Percentiles rank a stretch among this genome's conserved stretches.
Conservation (phyloP, 495 filamentous ascomycete genomes). For the Copromyces sp. region DNA sequence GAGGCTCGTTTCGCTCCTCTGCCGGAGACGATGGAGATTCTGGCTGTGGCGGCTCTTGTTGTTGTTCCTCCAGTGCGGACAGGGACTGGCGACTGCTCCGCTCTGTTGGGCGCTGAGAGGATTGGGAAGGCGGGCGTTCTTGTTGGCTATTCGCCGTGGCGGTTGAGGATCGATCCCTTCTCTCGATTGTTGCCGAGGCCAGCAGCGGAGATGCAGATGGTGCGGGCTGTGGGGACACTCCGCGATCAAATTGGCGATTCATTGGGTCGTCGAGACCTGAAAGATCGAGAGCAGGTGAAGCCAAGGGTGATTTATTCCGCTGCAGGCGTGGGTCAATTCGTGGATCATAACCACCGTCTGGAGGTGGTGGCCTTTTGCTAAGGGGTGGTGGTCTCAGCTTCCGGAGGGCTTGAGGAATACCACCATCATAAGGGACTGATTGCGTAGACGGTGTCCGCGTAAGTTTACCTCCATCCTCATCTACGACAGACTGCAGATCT, state of each 20-base stretch:
- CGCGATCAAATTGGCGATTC: neutral
- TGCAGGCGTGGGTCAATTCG: conserved; percentile 21
- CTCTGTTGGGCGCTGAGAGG: neutral
- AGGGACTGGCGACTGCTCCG: conserved; percentile 2
- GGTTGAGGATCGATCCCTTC: neutral
- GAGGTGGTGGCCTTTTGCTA: conserved; percentile 18
- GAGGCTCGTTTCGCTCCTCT: conserved; percentile 6
- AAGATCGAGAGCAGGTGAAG: conserved; percentile 13
- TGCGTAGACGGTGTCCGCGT: neutral
- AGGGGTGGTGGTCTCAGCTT: conserved; percentile 8
- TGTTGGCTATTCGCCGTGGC: neutral
- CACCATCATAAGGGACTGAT: neutral
- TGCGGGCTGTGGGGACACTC: neutral
- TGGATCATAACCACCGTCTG: conserved; percentile 24
- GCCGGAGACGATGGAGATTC: conserved; percentile 9
- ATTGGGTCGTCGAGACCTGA: conserved; percentile 7
- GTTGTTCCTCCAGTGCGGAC: neutral
- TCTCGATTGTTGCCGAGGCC: neutral
- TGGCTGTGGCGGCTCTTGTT: neutral
- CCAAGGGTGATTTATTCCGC: conserved; percentile 11
- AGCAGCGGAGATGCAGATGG: neutral
- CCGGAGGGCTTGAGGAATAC: conserved; percentile 1
- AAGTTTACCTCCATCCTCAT: conserved; percentile 14
- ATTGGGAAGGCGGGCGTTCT: neutral
- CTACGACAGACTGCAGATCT: conserved; percentile 42